Conservation (phyloP, 305 asterid genomes). For the Solanum aculeatissimum region DNA sequence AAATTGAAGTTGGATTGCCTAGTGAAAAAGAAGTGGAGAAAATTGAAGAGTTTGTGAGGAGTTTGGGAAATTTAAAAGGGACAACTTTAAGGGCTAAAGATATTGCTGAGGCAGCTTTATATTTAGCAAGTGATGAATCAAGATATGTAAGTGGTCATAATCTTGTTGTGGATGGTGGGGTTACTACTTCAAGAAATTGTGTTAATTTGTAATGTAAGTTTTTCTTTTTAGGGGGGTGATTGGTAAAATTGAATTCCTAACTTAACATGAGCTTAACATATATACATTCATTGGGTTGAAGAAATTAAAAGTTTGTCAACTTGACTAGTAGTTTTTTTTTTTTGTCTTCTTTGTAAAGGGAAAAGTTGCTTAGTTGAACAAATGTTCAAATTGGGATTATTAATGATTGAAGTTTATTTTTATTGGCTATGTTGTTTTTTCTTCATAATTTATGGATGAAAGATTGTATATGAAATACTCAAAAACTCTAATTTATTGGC, state of each 20-base stretch:
- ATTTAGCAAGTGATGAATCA: conserved; percentile 68
- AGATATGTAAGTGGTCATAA: conserved; percentile 76
- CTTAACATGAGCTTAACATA: background rate
- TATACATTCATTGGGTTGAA: background rate
- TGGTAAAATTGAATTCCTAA: background rate
- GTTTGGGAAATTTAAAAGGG: conserved; percentile 57
- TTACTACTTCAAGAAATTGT: conserved; percentile 50
- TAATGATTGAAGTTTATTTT: background rate
- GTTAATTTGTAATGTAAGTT: conserved; percentile 19
- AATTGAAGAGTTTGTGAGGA: conserved; percentile 59
- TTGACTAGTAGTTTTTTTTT: background rate
- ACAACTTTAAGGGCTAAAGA: conserved; percentile 44
- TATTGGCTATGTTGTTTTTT: background rate
- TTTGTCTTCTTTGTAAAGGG: background rate
- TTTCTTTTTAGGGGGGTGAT: background rate
- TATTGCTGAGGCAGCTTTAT: conserved; percentile 77
- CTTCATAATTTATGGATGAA: background rate
- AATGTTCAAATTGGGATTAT: background rate
- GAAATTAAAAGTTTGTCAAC: background rate
- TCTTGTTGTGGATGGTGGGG: conserved; percentile 91
- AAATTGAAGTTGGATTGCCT: background rate
- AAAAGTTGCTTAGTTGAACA: background rate
- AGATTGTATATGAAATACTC: background rate
- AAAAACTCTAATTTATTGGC: background rate
- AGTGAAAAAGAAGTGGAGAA: conserved; percentile 44